These are phyloP conservation scores for Cryptosporidium baileyi DNA, from an alignment of 169 alveolate genomes.

Conservation along the genomic window DNA sequence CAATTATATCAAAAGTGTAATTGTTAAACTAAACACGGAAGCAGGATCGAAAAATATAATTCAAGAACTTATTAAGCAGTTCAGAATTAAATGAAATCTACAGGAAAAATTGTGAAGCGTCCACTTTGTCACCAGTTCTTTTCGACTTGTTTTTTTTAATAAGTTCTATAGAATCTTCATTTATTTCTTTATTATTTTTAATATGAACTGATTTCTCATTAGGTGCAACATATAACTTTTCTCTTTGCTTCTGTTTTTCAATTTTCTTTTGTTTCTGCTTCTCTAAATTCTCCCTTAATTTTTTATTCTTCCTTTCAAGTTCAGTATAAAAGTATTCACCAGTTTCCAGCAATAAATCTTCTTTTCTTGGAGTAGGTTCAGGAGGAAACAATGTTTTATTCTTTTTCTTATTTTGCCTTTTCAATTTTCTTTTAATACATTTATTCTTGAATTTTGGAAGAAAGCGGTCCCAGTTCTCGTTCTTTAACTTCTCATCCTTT, in stretches of 20 bases:
- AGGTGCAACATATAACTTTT: conserved; percentile 1
- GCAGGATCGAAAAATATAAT: not conserved
- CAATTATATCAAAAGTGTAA: conserved; percentile 7
- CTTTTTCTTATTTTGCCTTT: conserved; percentile 83
- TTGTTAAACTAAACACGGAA: conserved; percentile 14
- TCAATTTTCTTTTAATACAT: conserved; percentile 87
- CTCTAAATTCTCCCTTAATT: conserved; percentile 26
- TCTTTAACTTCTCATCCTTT: conserved; percentile 91
- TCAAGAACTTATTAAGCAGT: conserved; percentile 23
- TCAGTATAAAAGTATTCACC: conserved; percentile 95
- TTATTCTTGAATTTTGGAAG: conserved; percentile 97
- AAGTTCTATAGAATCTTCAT: not conserved
- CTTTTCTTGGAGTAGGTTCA: conserved; percentile 95
- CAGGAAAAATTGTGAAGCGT: not conserved
- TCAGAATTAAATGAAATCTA: not conserved
- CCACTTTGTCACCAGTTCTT: not conserved
- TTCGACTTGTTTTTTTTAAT: not conserved
- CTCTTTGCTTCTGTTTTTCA: not conserved
- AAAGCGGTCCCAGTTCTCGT: conserved; percentile 96
- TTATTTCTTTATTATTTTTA: not conserved
- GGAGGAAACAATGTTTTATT: conserved; percentile 93
- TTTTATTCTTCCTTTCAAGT: conserved; percentile 73
- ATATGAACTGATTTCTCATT: not conserved
- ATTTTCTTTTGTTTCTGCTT: conserved; percentile 64
- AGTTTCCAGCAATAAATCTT: conserved; percentile 94